These are phyloP conservation scores for Candida maltosa DNA, from an alignment of 805 yeast genomes.

Conservation along the genomic window DNA sequence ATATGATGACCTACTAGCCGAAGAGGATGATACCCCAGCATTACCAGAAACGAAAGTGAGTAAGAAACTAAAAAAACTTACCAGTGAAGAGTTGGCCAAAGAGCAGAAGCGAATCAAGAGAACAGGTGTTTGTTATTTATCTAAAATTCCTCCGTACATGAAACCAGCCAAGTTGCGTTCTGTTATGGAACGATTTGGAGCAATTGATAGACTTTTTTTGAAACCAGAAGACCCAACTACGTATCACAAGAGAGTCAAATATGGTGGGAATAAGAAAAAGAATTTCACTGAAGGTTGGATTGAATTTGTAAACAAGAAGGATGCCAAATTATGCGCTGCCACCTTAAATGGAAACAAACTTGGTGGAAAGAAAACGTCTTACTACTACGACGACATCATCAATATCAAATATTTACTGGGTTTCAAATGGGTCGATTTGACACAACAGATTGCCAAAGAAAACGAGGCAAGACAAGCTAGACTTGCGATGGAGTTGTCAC, in stretches of 20 bases:
- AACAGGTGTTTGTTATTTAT: constrained; percentile 91
- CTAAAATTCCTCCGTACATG: constrained; percentile 95
- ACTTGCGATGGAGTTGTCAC: constrained; percentile 82
- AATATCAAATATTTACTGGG: constrained; percentile 86
- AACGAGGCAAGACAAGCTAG: constrained; percentile 85
- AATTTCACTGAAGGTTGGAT: constrained; percentile 96
- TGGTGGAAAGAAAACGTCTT: constrained; percentile 90
- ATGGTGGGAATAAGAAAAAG: constrained; percentile 89
- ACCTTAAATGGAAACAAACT: constrained; percentile 84
- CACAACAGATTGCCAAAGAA: constrained; percentile 89
- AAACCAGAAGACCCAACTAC: constrained; percentile 77
- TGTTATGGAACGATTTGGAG: constrained; percentile 77
- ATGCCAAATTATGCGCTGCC: constrained; percentile 84
- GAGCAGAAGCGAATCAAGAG: constrained; percentile 55
- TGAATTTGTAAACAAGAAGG: constrained; percentile 77
- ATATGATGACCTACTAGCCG: constrained; percentile 9
- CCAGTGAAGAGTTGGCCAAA: constrained; percentile 53
- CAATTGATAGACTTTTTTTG: constrained; percentile 79
- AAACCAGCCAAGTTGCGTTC: constrained; percentile 89
- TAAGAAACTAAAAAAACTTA: constrained; percentile 51
- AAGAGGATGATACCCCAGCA: constrained; percentile 8
- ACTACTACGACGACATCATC: constrained; percentile 90
- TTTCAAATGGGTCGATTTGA: constrained; percentile 92
- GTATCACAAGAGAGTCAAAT: constrained; percentile 65
- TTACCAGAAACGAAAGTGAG: constrained; percentile 11